Base-by-base conservation (phyloP, 2,329 filamentous ascomycete species). In the Diaporthe sp. region DNA sequence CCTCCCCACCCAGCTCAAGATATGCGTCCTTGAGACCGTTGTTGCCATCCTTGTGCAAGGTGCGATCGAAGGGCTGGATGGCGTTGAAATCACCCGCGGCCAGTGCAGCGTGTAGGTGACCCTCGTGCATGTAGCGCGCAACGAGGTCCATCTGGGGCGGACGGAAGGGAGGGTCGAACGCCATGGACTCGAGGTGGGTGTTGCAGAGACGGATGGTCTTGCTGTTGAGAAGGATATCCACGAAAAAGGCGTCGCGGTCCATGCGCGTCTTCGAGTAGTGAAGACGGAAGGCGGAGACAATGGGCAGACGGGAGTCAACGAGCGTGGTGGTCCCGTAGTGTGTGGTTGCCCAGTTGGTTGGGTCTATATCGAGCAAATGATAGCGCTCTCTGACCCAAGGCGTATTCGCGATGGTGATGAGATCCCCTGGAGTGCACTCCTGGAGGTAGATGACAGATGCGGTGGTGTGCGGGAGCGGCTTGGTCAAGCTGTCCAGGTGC, bases 61-160 rank as follows among this genome's bases (percentile, higher is more conserved):
- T 84, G 12, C 79, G 78, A 78, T 91, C 89, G 71, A 89, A 90
- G 0, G 84, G 84, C 76, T 90, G 84, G 42, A 91, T 90, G 30
- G 89, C 89, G 76, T 92, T 92, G 57, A 91, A 84, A 78, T 91
- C 89, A 0, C 90, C 90, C 0, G 87, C 88, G 3, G 88, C 77
- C 1, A 90, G 72, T 1, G 84, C 85, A 1, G 83, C 86, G 9
- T 84, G 74, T 1, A 87, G 80, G 3, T 80, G 76, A 0, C 80
- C 50, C 3, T 81, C 79, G 3, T 84, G 84, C 78, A 91, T 83
- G 74, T 86, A 84, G 60, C 78, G 75, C 0, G 86, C 84, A 4
- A 87, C 85, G 12, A 85, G 77, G 30, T 82, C 78, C 71, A 91
- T 80, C 77, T 91, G 89, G 0, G 81, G 77, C 0, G 87, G 87